These are phyloP conservation scores for Sicyos baderoa DNA, from an alignment of 306 rosid genomes.

Conservation along the genomic window DNA sequence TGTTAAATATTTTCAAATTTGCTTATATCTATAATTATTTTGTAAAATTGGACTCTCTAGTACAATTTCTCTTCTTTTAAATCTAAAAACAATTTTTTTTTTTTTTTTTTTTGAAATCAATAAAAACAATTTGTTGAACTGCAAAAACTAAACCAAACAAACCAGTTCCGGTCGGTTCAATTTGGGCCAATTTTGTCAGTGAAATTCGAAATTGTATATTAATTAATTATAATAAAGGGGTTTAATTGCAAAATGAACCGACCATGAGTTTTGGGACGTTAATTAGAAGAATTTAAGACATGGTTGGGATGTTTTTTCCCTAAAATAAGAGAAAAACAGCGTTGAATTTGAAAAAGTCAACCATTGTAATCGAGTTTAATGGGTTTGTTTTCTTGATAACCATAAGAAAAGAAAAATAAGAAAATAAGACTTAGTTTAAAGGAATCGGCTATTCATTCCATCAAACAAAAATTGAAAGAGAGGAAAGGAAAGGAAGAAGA, in stretches of 20 bases:
- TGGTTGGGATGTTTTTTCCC: not conserved
- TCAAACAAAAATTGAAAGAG: not conserved
- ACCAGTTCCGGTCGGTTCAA: too few species aligned
- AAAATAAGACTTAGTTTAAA: not conserved
- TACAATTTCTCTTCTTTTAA: too few species aligned
- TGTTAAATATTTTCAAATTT: too few species aligned
- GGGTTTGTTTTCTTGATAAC: not conserved
- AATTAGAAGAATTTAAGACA: not conserved
- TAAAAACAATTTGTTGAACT: too few species aligned
- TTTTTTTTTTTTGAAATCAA: too few species aligned
- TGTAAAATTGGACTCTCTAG: too few species aligned
- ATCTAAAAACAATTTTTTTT: too few species aligned
- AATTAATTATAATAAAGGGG: not conserved
- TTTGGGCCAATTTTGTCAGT: too few species aligned
- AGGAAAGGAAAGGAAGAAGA: not conserved
- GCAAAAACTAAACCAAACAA: too few species aligned
- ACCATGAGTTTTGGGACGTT: not conserved
- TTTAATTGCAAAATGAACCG: not conserved
- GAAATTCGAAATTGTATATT: not conserved
- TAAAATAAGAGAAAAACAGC: not conserved
- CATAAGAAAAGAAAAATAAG: not conserved
- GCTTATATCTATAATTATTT: too few species aligned
- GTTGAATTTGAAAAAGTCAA: conserved; percentile 8
- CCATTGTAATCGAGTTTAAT: conserved; percentile 8
- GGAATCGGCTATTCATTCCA: not conserved